A percentile compares a stretch with the other conserved stretches of the same genome.
phyloP scores from a whole-genome alignment of 306 rosid genomes.

The Senna siamea region DNA sequence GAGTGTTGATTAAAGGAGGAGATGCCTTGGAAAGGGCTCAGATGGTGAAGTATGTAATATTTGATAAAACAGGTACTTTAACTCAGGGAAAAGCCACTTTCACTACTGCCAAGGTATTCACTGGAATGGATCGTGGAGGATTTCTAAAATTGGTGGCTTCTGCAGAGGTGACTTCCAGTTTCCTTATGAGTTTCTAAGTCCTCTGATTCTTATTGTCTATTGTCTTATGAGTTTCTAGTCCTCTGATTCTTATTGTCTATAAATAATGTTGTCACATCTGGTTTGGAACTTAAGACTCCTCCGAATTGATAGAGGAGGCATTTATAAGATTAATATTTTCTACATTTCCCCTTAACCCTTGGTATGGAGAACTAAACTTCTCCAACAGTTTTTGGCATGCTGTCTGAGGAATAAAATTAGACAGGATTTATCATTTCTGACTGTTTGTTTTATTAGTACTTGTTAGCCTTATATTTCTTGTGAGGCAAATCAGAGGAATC shows the following conservation, averaged over 20 bases:
- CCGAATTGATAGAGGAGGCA: constrained; percentile 16
- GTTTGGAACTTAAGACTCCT: constrained; percentile 24
- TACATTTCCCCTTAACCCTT: constrained; percentile 2
- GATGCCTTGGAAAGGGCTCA: constrained; percentile 97
- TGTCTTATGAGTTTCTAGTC: constrained; percentile 13
- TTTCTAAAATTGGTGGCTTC: constrained; percentile 97
- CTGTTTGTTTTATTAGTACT: constrained; percentile 29
- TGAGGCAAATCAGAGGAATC: constrained; percentile 16
- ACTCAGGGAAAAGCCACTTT: constrained; percentile 95
- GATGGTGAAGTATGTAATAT: constrained; percentile 80
- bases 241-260: constrained; percentile 25
- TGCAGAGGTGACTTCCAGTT: constrained; percentile 78
- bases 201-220: constrained; percentile 26
- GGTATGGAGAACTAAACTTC: constrained; percentile 20
- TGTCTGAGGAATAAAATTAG: constrained; percentile 18
- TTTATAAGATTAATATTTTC: constrained; percentile 6
- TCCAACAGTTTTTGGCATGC: constrained; percentile 25
- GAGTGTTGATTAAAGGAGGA: constrained; percentile 97
- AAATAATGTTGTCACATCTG: constrained; percentile 19
- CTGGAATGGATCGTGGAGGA: constrained; percentile 87
- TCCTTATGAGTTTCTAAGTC: constrained; percentile 21
- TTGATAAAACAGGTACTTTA: constrained; percentile 97
- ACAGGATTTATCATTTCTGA: constrained; percentile 6
- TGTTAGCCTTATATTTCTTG: constrained; percentile 11
- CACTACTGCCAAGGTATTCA: constrained; percentile 75